phyloP scores from a whole-genome alignment of 768 basidiomycete genomes.

The Gelatoporia subvermispora region DNA sequence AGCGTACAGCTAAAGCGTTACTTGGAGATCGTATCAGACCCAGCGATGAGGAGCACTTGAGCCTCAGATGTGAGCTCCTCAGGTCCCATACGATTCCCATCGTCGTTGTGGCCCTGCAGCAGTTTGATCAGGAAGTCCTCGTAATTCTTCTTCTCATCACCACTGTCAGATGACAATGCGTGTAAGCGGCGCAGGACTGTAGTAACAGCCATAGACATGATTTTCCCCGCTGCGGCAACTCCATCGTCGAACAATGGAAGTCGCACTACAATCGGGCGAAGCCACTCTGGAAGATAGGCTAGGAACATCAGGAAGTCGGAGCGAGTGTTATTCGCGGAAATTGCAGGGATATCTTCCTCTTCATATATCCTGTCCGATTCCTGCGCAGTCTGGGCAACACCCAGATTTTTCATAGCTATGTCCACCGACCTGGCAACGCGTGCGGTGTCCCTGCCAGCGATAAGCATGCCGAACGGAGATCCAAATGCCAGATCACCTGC shows the following conservation, averaged over 20 bases:
- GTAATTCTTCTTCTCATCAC: neutral
- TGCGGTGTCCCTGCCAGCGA: slow-evolving; percentile 62
- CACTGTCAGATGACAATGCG: no score
- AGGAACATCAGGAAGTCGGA: neutral
- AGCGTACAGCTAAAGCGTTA: neutral
- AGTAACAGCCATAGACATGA: slow-evolving; percentile 6
- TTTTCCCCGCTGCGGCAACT: neutral
- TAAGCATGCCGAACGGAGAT: slow-evolving; percentile 79
- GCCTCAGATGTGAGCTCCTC: slow-evolving; percentile 11
- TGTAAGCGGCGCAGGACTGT: slow-evolving; percentile 8
- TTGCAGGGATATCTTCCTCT: neutral
- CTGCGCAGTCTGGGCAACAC: neutral
- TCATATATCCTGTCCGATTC: neutral
- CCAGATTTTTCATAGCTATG: slow-evolving; percentile 37
- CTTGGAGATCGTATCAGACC: slow-evolving; percentile 13
- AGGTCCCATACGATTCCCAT: slow-evolving; percentile 7
- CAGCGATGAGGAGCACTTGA: slow-evolving; percentile 6
- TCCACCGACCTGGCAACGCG: slow-evolving; percentile 51
- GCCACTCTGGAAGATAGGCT: slow-evolving; percentile 3
- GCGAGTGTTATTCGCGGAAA: neutral
- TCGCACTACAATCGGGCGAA: neutral
- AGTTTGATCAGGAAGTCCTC: slow-evolving; percentile 8
- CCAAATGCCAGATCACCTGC: slow-evolving; percentile 73
- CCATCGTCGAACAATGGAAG: neutral
- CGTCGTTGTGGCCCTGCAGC: slow-evolving; percentile 8